Conservation (phyloP, 2,329 filamentous ascomycete species). For the Ramularia endophylla region DNA sequence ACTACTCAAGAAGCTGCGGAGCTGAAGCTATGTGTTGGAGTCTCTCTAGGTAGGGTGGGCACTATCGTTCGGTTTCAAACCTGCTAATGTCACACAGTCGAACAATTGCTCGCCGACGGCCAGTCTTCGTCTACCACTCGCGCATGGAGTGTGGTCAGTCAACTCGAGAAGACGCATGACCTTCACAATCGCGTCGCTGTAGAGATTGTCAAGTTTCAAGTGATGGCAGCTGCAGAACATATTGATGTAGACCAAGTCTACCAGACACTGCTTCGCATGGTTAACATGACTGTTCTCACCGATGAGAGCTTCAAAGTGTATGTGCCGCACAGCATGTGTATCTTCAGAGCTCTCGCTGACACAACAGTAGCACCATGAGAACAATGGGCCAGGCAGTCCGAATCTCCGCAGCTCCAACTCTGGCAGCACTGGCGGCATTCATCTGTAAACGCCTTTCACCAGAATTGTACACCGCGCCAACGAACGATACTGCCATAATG, state of each 20-base stretch:
- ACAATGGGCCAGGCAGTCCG: slow-evolving; percentile 60
- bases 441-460: slow-evolving; percentile 51
- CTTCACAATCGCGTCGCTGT: slow-evolving; percentile 55
- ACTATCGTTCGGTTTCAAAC: slow-evolving; percentile 22
- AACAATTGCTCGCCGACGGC: slow-evolving; percentile 31
- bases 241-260: slow-evolving; percentile 38
- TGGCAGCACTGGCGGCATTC: slow-evolving; percentile 55
- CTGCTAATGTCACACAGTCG: slow-evolving; percentile 7
- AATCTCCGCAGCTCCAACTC: slow-evolving; percentile 3
- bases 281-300: slow-evolving; percentile 54
- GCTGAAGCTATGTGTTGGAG: slow-evolving; percentile 60
- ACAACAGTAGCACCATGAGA: slow-evolving; percentile 49
- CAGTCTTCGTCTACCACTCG: slow-evolving; percentile 42
- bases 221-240: slow-evolving; percentile 46
- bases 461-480: slow-evolving; percentile 30
- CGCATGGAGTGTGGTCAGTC: slow-evolving; percentile 52
- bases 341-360: not conserved
- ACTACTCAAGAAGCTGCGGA: slow-evolving; percentile 57
- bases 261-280: slow-evolving; percentile 55
- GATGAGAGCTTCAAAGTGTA: slow-evolving; percentile 58
- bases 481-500: slow-evolving; percentile 27
- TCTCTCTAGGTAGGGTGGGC: slow-evolving; percentile 40
- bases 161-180: slow-evolving; percentile 59
- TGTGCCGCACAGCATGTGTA: slow-evolving; percentile 9
- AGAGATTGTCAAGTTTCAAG: slow-evolving; percentile 61